These are phyloP conservation scores for Podila epigama DNA, from an alignment of 192 early-diverging fungal genomes.

Conservation along the genomic window DNA sequence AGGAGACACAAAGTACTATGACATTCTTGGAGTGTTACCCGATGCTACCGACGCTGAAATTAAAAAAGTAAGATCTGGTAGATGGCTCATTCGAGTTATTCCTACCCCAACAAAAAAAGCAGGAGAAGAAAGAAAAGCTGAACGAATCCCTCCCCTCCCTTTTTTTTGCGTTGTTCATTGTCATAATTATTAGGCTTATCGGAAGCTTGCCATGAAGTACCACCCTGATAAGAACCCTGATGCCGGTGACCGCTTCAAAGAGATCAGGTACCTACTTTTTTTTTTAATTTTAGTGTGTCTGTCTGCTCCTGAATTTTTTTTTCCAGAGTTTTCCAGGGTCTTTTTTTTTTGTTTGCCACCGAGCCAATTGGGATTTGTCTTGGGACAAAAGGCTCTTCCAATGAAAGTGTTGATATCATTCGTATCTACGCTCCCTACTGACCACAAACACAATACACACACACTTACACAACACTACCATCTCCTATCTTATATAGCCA, in stretches of 20 bases:
- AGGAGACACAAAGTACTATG: constrained; percentile 64
- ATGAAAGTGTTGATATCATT: background rate
- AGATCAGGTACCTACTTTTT: constrained; percentile 63
- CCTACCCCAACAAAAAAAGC: background rate
- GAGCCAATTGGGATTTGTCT: too few relatives aligned
- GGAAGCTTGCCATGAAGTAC: constrained; percentile 71
- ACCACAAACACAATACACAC: too few relatives aligned
- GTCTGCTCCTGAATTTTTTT: too few relatives aligned
- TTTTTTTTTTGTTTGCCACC: too few relatives aligned
- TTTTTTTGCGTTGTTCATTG: background rate
- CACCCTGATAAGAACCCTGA: constrained; percentile 88
- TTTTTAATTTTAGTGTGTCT: too few relatives aligned
- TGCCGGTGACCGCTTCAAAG: constrained; percentile 82
- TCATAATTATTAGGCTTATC: constrained; percentile 53
- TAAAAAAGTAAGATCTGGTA: constrained; percentile 50
- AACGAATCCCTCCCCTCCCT: background rate
- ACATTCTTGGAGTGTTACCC: constrained; percentile 66
- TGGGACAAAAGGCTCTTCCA: too few relatives aligned
- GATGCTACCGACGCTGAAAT: constrained; percentile 53
- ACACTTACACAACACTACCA: too few relatives aligned
- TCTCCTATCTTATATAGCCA: constrained; percentile 54
- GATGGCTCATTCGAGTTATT: background rate
- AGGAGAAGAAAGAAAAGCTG: background rate
- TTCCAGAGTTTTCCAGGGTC: too few relatives aligned
- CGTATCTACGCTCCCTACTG: background rate